These are phyloP conservation scores for Aegilops longissima DNA, from an alignment of 176 grass and related monocot species.

Conservation along the genomic window DNA sequence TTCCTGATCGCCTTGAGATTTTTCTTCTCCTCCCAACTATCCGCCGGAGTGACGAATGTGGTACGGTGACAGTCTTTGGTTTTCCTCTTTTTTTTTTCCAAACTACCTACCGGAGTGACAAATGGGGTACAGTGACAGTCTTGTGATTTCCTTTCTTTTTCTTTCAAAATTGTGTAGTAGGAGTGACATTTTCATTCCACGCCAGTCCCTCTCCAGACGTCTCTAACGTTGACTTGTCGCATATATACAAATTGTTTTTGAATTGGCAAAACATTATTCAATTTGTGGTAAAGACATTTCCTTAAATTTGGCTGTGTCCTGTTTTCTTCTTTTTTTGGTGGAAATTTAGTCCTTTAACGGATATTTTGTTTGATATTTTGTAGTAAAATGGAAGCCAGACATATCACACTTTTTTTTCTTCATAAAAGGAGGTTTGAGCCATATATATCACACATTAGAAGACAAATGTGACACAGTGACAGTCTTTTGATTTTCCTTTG, in stretches of 20 bases:
- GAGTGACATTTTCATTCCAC: too few species aligned
- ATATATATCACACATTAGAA: too few species aligned
- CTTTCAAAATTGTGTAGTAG: background rate
- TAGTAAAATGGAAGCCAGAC: background rate
- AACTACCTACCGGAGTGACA: background rate
- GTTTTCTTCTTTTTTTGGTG: too few species aligned
- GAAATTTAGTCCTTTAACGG: background rate
- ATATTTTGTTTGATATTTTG: background rate
- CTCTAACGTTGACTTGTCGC: background rate
- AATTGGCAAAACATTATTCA: background rate
- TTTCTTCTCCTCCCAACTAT: too few species aligned
- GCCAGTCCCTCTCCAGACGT: background rate
- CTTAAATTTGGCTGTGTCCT: too few species aligned
- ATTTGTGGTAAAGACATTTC: background rate
- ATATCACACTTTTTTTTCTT: background rate
- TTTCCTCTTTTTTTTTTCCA: background rate
- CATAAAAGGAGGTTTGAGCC: too few species aligned
- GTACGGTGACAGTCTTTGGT: background rate
- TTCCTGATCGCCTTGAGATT: too few species aligned
- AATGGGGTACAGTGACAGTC: too few species aligned
- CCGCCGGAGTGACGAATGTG: background rate
- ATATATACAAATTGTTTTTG: too few species aligned
- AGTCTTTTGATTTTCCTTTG: background rate
- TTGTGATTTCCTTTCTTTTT: too few species aligned
- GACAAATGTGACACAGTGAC: background rate